These are phyloP conservation scores for Colletotrichum chlorophyti DNA, from an alignment of 2,329 filamentous ascomycete species.

Conservation along the genomic window DNA sequence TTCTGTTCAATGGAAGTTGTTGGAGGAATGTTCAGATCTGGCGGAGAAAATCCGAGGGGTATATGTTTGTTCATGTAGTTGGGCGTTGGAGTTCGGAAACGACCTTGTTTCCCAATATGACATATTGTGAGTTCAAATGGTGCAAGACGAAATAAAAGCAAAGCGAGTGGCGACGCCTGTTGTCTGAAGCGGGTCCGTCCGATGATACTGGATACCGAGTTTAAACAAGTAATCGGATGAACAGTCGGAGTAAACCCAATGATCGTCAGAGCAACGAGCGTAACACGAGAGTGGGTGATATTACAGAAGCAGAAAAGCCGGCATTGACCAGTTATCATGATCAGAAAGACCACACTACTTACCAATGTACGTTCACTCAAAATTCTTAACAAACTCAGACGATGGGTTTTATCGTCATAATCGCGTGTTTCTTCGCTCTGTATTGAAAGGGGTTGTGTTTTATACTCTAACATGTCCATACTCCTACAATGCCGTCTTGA, in stretches of 20 bases:
- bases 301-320: too few relatives aligned
- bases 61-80: too few relatives aligned
- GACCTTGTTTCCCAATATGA: too few relatives aligned
- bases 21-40: too few relatives aligned
- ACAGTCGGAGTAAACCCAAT: not conserved
- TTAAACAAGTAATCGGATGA: constrained; percentile 10
- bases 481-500: constrained; percentile 84
- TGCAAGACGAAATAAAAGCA: not conserved
- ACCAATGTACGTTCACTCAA: too few relatives aligned
- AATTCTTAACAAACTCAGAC: not conserved
- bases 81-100: too few relatives aligned
- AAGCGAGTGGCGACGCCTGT: not conserved
- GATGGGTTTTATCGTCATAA: not conserved
- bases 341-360: too few relatives aligned
- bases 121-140: not conserved
- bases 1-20: too few relatives aligned
- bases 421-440: constrained; percentile 23
- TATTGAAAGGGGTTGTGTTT: constrained; percentile 17
- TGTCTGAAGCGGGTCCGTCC: constrained; percentile 21
- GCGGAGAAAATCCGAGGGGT: too few relatives aligned
- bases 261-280: too few relatives aligned
- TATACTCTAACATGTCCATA: constrained; percentile 76
- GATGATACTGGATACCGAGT: not conserved
- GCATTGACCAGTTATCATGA: too few relatives aligned
- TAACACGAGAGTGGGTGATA: too few relatives aligned